Conservation (phyloP, 2,329 filamentous ascomycete genomes). For the Diaporthe capsici region DNA sequence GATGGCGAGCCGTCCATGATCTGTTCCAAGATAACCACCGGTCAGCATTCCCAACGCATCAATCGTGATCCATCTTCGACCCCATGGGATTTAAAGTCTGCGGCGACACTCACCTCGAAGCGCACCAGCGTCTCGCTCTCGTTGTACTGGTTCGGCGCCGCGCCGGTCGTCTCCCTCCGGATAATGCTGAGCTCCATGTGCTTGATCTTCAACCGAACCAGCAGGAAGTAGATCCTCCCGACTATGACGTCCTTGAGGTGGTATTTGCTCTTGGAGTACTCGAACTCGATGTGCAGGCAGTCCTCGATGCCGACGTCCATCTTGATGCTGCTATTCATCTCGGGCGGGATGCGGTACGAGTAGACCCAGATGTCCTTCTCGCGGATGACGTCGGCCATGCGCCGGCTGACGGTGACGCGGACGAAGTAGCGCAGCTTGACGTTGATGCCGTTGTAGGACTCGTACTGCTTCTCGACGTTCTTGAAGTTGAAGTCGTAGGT, state of each 20-base stretch:
- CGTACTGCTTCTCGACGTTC: conserved; percentile 99
- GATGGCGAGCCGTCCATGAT: conserved; percentile 99
- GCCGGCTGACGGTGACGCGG: conserved; percentile 93
- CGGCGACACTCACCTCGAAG: conserved; percentile 78
- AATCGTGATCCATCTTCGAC: no score
- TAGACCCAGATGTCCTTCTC: conserved; percentile 99
- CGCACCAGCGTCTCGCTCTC: conserved; percentile 98
- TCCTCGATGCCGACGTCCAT: conserved; percentile 99
- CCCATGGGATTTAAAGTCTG: not conserved
- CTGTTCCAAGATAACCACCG: conserved; percentile 54
- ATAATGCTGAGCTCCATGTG: conserved; percentile 99
- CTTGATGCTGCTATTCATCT: conserved; percentile 99
- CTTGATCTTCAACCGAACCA: conserved; percentile 98
- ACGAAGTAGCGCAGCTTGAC: conserved; percentile 99
- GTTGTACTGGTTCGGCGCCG: conserved; percentile 98
- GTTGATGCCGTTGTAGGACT: conserved; percentile 99
- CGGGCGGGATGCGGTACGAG: conserved; percentile 96
- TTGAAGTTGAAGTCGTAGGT: conserved; percentile 99
- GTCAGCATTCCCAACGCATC: not conserved
- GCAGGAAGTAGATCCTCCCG: conserved; percentile 96
- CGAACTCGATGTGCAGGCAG: conserved; percentile 98
- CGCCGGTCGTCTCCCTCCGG: conserved; percentile 94
- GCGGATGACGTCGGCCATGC: conserved; percentile 97
- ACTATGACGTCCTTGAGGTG: conserved; percentile 99
- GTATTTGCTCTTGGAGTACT: conserved; percentile 99